Conservation (phyloP, 1,139 yeast genomes). For the Meyerozyma athensensis region DNA sequence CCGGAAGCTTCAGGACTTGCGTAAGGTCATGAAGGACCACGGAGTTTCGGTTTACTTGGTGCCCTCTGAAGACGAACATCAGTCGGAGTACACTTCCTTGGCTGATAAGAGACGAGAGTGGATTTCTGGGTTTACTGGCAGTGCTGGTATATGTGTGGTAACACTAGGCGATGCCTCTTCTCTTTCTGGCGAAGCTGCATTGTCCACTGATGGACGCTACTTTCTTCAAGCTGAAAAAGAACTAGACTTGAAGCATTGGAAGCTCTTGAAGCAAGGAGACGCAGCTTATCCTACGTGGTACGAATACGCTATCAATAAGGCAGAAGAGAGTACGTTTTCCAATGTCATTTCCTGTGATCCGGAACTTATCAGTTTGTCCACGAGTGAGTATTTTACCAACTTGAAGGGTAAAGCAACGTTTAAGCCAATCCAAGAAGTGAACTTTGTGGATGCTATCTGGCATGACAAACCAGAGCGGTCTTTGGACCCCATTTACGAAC, state of each 20-base stretch:
- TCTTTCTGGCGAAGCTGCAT: constrained; percentile 38
- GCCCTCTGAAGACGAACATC: constrained; percentile 61
- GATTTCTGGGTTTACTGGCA: constrained; percentile 52
- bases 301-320: constrained; percentile 32
- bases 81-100: constrained; percentile 48
- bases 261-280: constrained; percentile 34
- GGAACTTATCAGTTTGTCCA: constrained; percentile 26
- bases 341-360: constrained; percentile 41
- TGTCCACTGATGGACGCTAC: constrained; percentile 57
- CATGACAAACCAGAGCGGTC: constrained; percentile 36
- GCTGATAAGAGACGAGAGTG: constrained; percentile 49
- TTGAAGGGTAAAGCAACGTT: constrained; percentile 23
- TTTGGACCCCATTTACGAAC: constrained; percentile 33
- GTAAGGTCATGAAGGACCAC: constrained; percentile 37
- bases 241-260: constrained; percentile 32
- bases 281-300: constrained; percentile 36
- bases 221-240: constrained; percentile 45
- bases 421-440: constrained; percentile 25
- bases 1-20: constrained; percentile 24
- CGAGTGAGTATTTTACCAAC: constrained; percentile 27
- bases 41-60: constrained; percentile 48
- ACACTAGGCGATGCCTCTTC: constrained; percentile 32
- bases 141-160: constrained; percentile 53
- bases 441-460: constrained; percentile 41
- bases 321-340: constrained; percentile 28